Conservation (phyloP, 148 eudicot genomes). For the Rhododendron mucronatum region DNA sequence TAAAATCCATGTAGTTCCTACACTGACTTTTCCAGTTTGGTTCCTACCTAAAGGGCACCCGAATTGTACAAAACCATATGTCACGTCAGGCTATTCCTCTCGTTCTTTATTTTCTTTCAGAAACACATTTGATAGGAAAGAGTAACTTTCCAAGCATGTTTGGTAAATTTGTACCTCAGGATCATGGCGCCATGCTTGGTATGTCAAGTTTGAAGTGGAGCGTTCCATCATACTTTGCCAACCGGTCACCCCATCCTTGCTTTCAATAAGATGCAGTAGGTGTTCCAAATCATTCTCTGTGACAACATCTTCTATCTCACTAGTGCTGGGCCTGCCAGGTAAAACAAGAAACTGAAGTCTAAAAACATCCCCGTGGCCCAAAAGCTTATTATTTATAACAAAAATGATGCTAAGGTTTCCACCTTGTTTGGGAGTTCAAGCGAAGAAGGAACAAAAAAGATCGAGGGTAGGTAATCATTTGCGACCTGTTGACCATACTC, state of each 20-base stretch:
- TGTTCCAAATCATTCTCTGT: conserved; percentile 63
- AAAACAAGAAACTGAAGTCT: conserved; percentile 54
- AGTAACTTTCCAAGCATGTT: neutral
- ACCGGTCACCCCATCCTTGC: conserved; percentile 48
- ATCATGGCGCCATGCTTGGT: conserved; percentile 87
- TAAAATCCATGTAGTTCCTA: neutral
- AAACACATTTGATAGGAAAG: neutral
- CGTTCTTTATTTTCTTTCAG: neutral
- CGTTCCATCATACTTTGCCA: conserved; percentile 87
- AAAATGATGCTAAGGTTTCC: neutral
- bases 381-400: neutral
- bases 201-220: conserved; percentile 59
- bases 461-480: neutral
- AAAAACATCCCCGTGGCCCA: neutral
- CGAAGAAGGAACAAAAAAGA: neutral
- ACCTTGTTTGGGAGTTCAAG: neutral
- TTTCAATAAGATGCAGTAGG: conserved; percentile 61
- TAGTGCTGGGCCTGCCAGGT: conserved; percentile 4
- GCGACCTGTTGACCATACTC: neutral
- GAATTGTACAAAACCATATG: neutral
- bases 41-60: neutral
- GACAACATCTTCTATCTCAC: conserved; percentile 42
- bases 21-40: neutral
- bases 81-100: neutral
- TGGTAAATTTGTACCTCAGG: conserved; percentile 51